A percentile compares a stretch with the other conserved stretches of the same genome.
Conservation (phyloP, 768 basidiomycete genomes). For the Leccinum subtestaceum region DNA sequence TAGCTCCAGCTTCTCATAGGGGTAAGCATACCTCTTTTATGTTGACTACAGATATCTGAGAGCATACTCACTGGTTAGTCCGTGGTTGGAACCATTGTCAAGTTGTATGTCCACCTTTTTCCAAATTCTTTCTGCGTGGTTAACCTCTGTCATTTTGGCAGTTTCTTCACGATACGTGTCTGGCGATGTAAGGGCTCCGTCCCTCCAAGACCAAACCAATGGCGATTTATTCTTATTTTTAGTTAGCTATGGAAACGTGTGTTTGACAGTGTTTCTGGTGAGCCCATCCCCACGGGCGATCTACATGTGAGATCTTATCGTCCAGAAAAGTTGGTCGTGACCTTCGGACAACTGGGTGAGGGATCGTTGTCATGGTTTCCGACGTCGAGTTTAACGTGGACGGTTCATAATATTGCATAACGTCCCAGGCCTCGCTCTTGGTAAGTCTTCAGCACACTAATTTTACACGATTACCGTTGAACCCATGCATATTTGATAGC, state of each 20-base stretch:
- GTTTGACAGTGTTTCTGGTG: constrained; percentile 46
- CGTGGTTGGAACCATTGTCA: constrained; percentile 54
- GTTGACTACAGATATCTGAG: constrained; percentile 4
- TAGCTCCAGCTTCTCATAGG: constrained; percentile 47
- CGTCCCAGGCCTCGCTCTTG: constrained; percentile 36
- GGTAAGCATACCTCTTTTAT: constrained; percentile 20
- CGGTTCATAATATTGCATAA: constrained; percentile 3
- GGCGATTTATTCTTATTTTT: background rate
- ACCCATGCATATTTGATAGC: constrained; percentile 27
- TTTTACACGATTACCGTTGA: background rate
- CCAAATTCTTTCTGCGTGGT: background rate
- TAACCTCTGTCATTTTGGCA: constrained; percentile 18
- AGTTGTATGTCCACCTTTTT: constrained; percentile 39
- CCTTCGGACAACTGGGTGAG: constrained; percentile 51
- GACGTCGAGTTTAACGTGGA: background rate
- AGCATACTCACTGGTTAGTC: constrained; percentile 33
- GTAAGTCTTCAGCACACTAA: constrained; percentile 28
- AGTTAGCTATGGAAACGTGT: constrained; percentile 57
- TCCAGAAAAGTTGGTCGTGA: constrained; percentile 40
- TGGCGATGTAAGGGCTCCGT: constrained; percentile 52
- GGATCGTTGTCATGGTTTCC: background rate
- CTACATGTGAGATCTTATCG: background rate
- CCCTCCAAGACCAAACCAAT: background rate
- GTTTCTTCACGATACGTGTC: constrained; percentile 57
- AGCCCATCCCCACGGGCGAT: constrained; percentile 14